Conservation (phyloP, 116 monocot genomes). For the Papilionanthe hybrid region DNA sequence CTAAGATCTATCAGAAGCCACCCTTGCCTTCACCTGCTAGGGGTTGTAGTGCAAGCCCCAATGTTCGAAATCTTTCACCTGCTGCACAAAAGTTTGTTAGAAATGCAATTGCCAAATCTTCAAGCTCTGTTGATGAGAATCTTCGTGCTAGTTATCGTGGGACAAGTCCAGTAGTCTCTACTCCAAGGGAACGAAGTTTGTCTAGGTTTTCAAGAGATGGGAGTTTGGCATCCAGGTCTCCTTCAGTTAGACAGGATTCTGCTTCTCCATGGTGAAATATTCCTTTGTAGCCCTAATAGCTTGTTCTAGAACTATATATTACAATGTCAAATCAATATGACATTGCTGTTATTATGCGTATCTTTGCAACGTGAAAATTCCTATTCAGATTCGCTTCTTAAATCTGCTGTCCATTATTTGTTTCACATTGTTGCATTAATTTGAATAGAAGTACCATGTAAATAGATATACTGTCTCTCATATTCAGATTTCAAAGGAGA, state of each 20-base stretch:
- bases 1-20: slow-evolving; percentile 72
- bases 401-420: background rate
- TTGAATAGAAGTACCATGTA: background rate
- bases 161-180: slow-evolving; percentile 38
- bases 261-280: slow-evolving; percentile 56
- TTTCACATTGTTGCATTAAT: background rate
- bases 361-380: background rate
- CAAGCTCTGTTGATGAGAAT: slow-evolving; percentile 70
- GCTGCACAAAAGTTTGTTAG: slow-evolving; percentile 95
- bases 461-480: background rate
- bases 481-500: background rate
- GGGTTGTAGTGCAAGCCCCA: slow-evolving; percentile 76
- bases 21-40: slow-evolving; percentile 78
- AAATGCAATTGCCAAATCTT: slow-evolving; percentile 86
- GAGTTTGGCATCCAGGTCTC: slow-evolving; percentile 63
- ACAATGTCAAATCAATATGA: background rate
- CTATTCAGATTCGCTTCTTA: background rate
- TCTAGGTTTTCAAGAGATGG: slow-evolving; percentile 80
- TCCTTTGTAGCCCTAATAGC: background rate
- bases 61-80: slow-evolving; percentile 65
- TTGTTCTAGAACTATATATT: slow-evolving; percentile 1
- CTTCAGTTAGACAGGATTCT: slow-evolving; percentile 53
- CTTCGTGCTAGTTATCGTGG: slow-evolving; percentile 91
- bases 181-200: slow-evolving; percentile 49
- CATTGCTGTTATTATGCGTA: background rate